These are phyloP conservation scores for Sporothrix brunneoviolacea DNA, from an alignment of 2,329 filamentous ascomycete species.

Conservation along the genomic window DNA sequence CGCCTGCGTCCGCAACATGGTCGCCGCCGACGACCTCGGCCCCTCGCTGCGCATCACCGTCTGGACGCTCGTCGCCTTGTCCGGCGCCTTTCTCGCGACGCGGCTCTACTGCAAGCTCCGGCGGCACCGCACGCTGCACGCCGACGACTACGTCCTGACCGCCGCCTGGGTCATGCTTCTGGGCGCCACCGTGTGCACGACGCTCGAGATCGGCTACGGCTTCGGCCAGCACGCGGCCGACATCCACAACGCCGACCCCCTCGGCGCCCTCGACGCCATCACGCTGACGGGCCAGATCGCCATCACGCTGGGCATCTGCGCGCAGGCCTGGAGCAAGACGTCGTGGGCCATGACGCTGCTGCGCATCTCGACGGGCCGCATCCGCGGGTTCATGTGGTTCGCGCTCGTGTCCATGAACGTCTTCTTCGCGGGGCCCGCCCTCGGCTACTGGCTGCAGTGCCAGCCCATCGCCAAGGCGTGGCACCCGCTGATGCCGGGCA, in stretches of 20 bases:
- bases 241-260: too few species aligned
- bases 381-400: slow-evolving; percentile 25
- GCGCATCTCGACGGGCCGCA: slow-evolving; percentile 25
- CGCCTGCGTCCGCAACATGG: too few species aligned
- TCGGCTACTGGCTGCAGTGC: slow-evolving; percentile 26
- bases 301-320: slow-evolving; percentile 25
- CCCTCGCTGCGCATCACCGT: too few species aligned
- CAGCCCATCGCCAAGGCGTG: slow-evolving; percentile 24
- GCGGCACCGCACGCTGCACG: slow-evolving; percentile 20
- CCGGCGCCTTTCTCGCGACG: slow-evolving; percentile 21
- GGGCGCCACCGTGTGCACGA: too few species aligned
- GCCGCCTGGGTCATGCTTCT: slow-evolving; percentile 22
- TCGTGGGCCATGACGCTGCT: slow-evolving; percentile 32
- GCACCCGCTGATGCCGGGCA: slow-evolving; percentile 18
- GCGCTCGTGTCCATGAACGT: slow-evolving; percentile 28
- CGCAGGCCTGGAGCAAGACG: slow-evolving; percentile 31
- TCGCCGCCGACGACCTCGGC: too few species aligned
- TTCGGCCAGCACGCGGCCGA: too few species aligned
- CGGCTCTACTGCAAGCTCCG: slow-evolving; percentile 24
- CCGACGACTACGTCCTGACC: slow-evolving; percentile 22
- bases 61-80: too few species aligned
- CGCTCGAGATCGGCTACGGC: too few species aligned
- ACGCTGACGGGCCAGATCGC: slow-evolving; percentile 15
- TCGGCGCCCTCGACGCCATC: slow-evolving; percentile 7
- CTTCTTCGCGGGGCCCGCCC: slow-evolving; percentile 22